These are phyloP conservation scores for Brassica nigra DNA, from an alignment of 345 rosid genomes.

Conservation along the genomic window DNA sequence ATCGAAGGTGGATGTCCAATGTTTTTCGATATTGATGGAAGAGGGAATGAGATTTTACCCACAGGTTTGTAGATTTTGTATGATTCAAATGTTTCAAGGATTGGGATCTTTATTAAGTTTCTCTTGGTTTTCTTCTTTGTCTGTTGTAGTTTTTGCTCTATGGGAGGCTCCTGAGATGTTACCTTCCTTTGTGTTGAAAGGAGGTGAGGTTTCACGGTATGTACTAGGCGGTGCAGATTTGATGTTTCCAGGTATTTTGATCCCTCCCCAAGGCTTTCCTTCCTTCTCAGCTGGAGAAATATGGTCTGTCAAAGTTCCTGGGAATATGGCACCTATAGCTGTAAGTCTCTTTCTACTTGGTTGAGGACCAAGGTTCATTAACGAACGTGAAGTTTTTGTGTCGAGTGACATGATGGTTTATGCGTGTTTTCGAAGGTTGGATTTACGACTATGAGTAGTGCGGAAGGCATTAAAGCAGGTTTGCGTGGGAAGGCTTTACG, in stretches of 20 bases:
- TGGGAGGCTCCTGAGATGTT: slow-evolving; percentile 86
- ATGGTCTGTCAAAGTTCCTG: slow-evolving; percentile 96
- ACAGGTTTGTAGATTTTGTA: slow-evolving; percentile 55
- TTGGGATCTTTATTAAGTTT: not conserved
- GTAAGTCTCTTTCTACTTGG: slow-evolving; percentile 47
- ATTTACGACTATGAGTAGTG: slow-evolving; percentile 75
- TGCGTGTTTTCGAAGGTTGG: slow-evolving; percentile 66
- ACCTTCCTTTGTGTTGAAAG: slow-evolving; percentile 80
- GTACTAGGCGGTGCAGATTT: slow-evolving; percentile 96
- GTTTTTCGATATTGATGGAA: slow-evolving; percentile 90
- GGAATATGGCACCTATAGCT: slow-evolving; percentile 85
- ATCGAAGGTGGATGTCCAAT: slow-evolving; percentile 84
- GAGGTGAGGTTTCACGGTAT: slow-evolving; percentile 88
- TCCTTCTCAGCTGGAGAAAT: slow-evolving; percentile 75
- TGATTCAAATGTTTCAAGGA: slow-evolving; percentile 5
- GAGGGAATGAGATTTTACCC: slow-evolving; percentile 82
- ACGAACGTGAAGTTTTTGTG: not conserved
- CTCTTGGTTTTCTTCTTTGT: not conserved
- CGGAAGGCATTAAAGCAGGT: slow-evolving; percentile 81
- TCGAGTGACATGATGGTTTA: slow-evolving; percentile 23
- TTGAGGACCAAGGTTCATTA: too few relatives aligned
- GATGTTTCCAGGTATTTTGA: slow-evolving; percentile 91
- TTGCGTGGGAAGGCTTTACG: slow-evolving; percentile 93
- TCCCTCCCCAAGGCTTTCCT: slow-evolving; percentile 70
- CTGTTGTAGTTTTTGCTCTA: slow-evolving; percentile 77